Conservation (phyloP, 352 stramenopile genomes). For the Phytophthora megakarya region DNA sequence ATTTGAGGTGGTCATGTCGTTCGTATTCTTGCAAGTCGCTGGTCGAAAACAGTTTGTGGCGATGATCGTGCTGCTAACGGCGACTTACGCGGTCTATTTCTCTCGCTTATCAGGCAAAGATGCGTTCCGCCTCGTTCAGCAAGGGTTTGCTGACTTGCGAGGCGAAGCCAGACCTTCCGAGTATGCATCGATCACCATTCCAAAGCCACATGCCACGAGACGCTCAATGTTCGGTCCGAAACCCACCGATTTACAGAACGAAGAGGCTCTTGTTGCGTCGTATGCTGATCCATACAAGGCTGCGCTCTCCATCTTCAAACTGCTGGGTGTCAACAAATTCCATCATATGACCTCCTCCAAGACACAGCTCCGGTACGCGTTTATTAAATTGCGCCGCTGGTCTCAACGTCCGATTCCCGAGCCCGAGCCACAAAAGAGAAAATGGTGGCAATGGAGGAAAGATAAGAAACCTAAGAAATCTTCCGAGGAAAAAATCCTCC, state of each 20-base stretch:
- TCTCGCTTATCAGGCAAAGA: slow-evolving; percentile 51
- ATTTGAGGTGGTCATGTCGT: slow-evolving; percentile 77
- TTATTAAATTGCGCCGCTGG: slow-evolving; percentile 61
- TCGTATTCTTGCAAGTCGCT: slow-evolving; percentile 74
- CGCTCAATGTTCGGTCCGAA: slow-evolving; percentile 48
- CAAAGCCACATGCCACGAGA: slow-evolving; percentile 18
- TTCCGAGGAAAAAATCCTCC: slow-evolving; percentile 16
- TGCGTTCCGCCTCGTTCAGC: slow-evolving; percentile 41
- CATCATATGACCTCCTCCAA: slow-evolving; percentile 64
- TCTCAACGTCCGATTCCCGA: slow-evolving; percentile 34
- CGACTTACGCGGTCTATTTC: slow-evolving; percentile 56
- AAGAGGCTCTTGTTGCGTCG: slow-evolving; percentile 38
- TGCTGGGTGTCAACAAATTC: slow-evolving; percentile 71
- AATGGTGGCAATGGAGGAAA: slow-evolving; percentile 34
- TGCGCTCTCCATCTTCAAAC: slow-evolving; percentile 71
- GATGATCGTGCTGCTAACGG: slow-evolving; percentile 57
- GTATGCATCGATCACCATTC: slow-evolving; percentile 27
- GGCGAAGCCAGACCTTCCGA: slow-evolving; percentile 15
- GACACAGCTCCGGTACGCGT: slow-evolving; percentile 66
- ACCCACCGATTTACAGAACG: slow-evolving; percentile 48
- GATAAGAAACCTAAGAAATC: slow-evolving; percentile 17
- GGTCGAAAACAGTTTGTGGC: slow-evolving; percentile 55
- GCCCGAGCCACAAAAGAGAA: slow-evolving; percentile 15
- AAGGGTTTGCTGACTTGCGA: slow-evolving; percentile 37
- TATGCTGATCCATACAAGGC: slow-evolving; percentile 85